Conservation (phyloP, 306 rosid species). For the Dryas octopetala region DNA sequence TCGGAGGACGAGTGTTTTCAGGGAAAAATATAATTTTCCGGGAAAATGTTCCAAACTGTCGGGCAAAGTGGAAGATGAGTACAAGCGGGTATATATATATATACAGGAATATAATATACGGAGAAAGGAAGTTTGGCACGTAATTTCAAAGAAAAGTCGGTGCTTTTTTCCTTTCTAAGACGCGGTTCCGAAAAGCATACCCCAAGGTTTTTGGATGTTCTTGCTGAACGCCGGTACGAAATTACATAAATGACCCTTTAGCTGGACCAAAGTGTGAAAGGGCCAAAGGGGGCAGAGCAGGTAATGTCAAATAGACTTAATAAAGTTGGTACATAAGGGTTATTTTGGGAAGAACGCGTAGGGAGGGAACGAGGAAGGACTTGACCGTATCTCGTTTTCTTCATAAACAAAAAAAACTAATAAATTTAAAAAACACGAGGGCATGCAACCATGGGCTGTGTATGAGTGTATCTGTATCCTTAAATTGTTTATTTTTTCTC, state of each 20-base stretch:
- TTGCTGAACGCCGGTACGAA: neutral
- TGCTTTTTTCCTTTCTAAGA: neutral
- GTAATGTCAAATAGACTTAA: no score
- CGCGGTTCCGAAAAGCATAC: neutral
- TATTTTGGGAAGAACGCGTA: neutral
- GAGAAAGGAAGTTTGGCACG: neutral
- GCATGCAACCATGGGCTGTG: no score
- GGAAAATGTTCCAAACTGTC: neutral
- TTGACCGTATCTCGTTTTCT: neutral
- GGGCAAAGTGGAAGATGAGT: neutral
- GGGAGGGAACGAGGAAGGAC: neutral
- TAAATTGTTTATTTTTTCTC: no score
- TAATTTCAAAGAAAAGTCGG: neutral
- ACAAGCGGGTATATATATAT: neutral
- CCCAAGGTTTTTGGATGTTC: neutral
- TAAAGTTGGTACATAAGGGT: neutral
- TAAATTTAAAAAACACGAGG: no score
- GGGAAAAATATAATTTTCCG: neutral
- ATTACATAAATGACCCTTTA: neutral
- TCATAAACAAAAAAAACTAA: no score
- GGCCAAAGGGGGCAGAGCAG: no score
- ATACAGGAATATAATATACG: neutral
- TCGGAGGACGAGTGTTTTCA: neutral
- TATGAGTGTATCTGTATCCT: no score
- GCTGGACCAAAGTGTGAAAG: neutral